phyloP scores from a whole-genome alignment of 768 basidiomycete genomes.

The Trametes cinnabarina region DNA sequence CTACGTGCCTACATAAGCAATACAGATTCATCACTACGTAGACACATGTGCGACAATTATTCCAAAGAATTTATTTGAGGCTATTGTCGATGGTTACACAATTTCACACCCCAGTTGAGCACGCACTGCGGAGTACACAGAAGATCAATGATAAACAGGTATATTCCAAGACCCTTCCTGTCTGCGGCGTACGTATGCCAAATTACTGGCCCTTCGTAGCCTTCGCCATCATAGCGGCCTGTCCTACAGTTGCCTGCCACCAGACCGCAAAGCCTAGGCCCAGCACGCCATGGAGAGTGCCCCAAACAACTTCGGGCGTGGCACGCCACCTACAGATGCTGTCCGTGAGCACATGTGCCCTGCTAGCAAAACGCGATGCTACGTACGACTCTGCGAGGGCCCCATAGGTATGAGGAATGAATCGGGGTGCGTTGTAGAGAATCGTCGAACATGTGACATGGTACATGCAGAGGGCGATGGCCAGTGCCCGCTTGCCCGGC shows the following conservation, averaged over 20 bases:
- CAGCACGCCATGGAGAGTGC: conserved; percentile 65
- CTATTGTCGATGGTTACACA: no score
- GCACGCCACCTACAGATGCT: conserved; percentile 45
- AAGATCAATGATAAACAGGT: background rate
- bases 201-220: conserved; percentile 22
- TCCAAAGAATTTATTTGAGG: no score
- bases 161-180: background rate
- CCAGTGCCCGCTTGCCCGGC: conserved; percentile 82
- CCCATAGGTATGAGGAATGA: conserved; percentile 75
- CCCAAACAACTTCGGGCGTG: conserved; percentile 76
- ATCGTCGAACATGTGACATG: conserved; percentile 72
- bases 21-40: no score
- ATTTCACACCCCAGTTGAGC: no score
- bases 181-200: background rate
- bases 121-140: no score
- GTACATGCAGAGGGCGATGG: conserved; percentile 73
- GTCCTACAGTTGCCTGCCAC: conserved; percentile 76
- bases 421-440: conserved; percentile 72
- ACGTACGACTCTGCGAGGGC: conserved; percentile 58
- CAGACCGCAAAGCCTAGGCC: conserved; percentile 72
- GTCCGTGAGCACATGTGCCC: background rate
- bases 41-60: no score
- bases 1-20: conserved; percentile 6
- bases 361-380: background rate
- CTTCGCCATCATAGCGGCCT: conserved; percentile 19